phyloP scores from a whole-genome alignment of 345 rosid genomes.

The Durio zibethinus region DNA sequence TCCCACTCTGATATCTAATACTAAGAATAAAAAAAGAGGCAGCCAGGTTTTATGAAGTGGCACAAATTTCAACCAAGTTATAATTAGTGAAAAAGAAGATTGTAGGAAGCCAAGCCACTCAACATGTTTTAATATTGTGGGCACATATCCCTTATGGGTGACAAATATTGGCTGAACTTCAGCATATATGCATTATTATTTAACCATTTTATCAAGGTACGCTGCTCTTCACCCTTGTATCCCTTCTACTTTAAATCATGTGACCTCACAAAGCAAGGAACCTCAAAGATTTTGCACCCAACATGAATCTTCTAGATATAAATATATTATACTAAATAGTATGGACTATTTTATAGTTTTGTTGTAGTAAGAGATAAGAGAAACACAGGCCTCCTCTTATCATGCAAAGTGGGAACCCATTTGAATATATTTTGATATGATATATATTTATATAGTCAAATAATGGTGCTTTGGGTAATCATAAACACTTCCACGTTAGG shows the following conservation, averaged over 20 bases:
- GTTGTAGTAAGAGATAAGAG: not conserved
- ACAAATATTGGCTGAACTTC: not conserved
- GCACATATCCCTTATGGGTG: slow-evolving; percentile 5
- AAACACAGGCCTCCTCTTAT: not conserved
- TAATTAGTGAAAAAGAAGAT: not conserved
- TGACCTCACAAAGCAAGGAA: slow-evolving; percentile 34
- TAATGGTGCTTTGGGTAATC: slow-evolving; percentile 17
- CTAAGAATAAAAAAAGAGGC: not conserved
- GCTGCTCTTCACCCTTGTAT: not conserved
- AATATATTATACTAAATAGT: not conserved
- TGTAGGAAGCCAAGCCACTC: not conserved
- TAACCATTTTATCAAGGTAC: not conserved
- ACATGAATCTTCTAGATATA: slow-evolving; percentile 33
- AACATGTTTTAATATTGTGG: slow-evolving; percentile 8
- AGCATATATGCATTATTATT: not conserved
- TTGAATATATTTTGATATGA: slow-evolving; percentile 2
- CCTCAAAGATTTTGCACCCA: slow-evolving; percentile 42
- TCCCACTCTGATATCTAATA: not conserved
- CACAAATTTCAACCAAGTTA: not conserved
- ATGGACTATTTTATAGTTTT: not conserved
- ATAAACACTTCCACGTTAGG: not conserved
- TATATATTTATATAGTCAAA: slow-evolving; percentile 24
- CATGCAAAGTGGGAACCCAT: slow-evolving; percentile 17
- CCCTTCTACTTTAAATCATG: slow-evolving; percentile 15
- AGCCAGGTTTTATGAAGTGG: slow-evolving; percentile 2